phyloP scores from a whole-genome alignment of 192 early-diverging fungal species.

The Entomortierella lignicola region DNA sequence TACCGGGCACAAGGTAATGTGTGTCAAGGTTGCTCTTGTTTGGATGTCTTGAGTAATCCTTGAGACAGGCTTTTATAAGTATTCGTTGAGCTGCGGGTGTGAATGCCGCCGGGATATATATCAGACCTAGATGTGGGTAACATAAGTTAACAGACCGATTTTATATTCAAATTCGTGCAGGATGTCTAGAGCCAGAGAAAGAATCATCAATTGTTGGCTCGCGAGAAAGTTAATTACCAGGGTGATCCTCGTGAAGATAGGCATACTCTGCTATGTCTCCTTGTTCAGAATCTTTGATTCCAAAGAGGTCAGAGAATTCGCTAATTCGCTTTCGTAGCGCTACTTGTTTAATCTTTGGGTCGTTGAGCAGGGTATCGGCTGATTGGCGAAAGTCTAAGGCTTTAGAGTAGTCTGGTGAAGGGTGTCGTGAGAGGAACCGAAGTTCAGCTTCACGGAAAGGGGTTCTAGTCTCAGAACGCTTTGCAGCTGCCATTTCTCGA shows the following conservation, averaged over 20 bases:
- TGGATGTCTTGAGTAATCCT: conserved; percentile 80
- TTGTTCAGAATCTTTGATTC: conserved; percentile 18
- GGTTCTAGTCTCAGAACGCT: conserved; percentile 57
- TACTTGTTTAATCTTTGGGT: conserved; percentile 31
- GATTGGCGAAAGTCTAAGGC: conserved; percentile 67
- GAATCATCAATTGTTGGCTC: background rate
- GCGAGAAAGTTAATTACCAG: conserved; percentile 5
- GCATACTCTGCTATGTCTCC: conserved; percentile 13
- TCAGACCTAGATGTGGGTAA: conserved; percentile 64
- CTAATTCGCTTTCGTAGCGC: conserved; percentile 12
- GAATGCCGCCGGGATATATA: conserved; percentile 84
- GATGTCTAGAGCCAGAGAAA: background rate
- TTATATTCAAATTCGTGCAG: too few species aligned
- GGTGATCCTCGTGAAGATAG: conserved; percentile 53
- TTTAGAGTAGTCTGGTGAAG: conserved; percentile 61
- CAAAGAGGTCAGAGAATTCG: conserved; percentile 46
- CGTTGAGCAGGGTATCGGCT: conserved; percentile 1
- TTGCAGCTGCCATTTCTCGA: conserved; percentile 28
- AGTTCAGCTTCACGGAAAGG: conserved; percentile 80
- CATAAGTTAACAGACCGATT: background rate
- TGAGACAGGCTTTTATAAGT: conserved; percentile 78
- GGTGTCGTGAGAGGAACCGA: conserved; percentile 63
- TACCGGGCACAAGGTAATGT: conserved; percentile 76
- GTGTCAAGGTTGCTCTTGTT: conserved; percentile 92
- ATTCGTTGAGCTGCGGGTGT: conserved; percentile 75